Evolutionary conservation across 805 yeast species (phyloP), one percentile per base, ranked within the genome.

Genomic region (Dipodascus albidus): DNA sequence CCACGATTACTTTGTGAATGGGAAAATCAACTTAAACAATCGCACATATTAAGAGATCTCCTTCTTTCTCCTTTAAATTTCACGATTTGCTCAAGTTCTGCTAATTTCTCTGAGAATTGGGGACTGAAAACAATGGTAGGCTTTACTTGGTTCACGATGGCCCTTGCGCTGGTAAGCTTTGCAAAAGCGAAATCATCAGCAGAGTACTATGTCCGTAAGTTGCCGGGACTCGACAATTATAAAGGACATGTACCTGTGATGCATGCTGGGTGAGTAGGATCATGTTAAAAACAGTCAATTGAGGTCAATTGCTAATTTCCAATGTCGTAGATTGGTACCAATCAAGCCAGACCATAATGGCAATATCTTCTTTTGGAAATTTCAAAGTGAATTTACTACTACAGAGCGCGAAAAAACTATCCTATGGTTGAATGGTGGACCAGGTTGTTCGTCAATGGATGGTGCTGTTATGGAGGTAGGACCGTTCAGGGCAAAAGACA

Each of bases 381-480:
- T 82, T 53, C 70, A 68, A 48, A 60, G 64, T 23, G 58, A 63
- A 52, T 63, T 60, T 50, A 55, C 59, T 21, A 38, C 44, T 4
- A 61, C 64, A 3, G 62, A 67, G 15, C 65, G 64, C 38, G 67
- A 64, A 4, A 62, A 60, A 21, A 71, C 73, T 2, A 58, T 85
- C 6, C 75, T 93, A 53, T 93, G 99, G 98, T 74, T 93, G 21
- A 93, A 93, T 66, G 99, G 99, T 42, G 99, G 99, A 0, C 99
- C 99, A 0, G 99, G 99, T 0, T 93, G 99, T 67, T 89, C 96
- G 1, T 89, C 97, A 0, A 81, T 91, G 93, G 99, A 93, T 68
- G 99, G 99, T 15, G 96, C 96, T 0, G 65, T 93, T 58, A 79
- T 90, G 80, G 99, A 93, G 67, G 70, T 82, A 2, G 99, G 99